Conservation (phyloP, 768 basidiomycete species). For the Podaxis sp. region DNA sequence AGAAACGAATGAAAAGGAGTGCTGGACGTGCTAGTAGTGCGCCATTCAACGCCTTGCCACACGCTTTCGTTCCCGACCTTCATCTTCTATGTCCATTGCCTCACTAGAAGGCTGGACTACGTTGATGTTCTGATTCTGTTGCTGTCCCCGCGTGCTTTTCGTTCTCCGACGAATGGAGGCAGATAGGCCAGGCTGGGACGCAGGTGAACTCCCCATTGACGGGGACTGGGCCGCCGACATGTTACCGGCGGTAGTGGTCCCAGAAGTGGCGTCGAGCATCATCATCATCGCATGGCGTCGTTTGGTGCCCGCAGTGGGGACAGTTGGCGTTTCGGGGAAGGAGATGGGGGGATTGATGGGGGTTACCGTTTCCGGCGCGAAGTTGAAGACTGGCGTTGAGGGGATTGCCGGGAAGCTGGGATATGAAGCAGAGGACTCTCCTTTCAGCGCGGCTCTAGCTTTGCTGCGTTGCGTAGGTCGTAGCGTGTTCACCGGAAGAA, state of each 20-base stretch:
- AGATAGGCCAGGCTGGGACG: slow-evolving; percentile 20
- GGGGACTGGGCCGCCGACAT: slow-evolving; percentile 35
- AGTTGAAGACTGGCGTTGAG: slow-evolving; percentile 22
- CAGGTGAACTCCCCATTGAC: slow-evolving; percentile 22
- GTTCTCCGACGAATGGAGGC: slow-evolving; percentile 48
- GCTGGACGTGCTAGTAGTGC: not conserved
- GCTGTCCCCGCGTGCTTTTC: slow-evolving; percentile 42
- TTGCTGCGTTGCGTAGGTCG: slow-evolving; percentile 25
- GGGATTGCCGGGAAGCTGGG: slow-evolving; percentile 21
- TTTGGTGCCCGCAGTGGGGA: slow-evolving; percentile 60
- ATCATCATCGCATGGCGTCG: slow-evolving; percentile 80
- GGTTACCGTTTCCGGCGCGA: slow-evolving; percentile 22
- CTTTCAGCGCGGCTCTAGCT: slow-evolving; percentile 8
- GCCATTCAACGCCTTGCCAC: slow-evolving; percentile 57
- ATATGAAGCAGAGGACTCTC: slow-evolving; percentile 23
- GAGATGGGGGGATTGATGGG: slow-evolving; percentile 22
- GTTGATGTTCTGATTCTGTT: slow-evolving; percentile 40
- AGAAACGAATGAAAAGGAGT: slow-evolving; percentile 1
- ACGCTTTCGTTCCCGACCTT: slow-evolving; percentile 72
- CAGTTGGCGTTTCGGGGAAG: slow-evolving; percentile 39
- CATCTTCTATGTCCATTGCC: slow-evolving; percentile 79
- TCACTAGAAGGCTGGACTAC: slow-evolving; percentile 37
- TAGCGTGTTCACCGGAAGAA: slow-evolving; percentile 23
- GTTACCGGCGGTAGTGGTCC: slow-evolving; percentile 36
- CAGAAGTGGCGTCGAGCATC: slow-evolving; percentile 59